These are phyloP conservation scores for Aphanomyces euteiches DNA, from an alignment of 352 stramenopile species.

Conservation along the genomic window DNA sequence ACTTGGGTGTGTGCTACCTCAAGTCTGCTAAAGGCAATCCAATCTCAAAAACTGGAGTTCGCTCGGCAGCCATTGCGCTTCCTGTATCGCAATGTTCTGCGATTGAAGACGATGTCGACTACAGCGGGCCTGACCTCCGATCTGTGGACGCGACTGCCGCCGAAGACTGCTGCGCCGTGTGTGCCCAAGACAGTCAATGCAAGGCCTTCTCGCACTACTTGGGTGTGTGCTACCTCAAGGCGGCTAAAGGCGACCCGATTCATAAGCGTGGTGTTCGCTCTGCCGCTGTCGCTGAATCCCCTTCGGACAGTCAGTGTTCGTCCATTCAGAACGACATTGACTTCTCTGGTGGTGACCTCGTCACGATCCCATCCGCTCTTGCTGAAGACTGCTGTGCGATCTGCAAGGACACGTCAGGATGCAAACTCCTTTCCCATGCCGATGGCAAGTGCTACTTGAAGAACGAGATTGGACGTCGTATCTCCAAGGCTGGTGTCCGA, in stretches of 20 bases:
- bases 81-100: slow-evolving; percentile 10
- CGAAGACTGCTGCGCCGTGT: slow-evolving; percentile 37
- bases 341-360: not conserved
- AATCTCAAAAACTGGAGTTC: too few relatives aligned
- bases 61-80: too few relatives aligned
- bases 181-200: slow-evolving; percentile 33
- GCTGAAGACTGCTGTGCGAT: not conserved
- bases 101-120: slow-evolving; percentile 36
- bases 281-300: too few relatives aligned
- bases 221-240: not conserved
- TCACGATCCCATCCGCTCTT: not conserved
- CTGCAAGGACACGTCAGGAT: slow-evolving; percentile 11
- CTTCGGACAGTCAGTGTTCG: not conserved
- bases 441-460: slow-evolving; percentile 21
- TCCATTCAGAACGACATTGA: not conserved
- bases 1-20: not conserved
- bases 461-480: not conserved
- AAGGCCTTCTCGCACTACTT: slow-evolving; percentile 20
- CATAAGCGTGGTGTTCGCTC: too few relatives aligned
- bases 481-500: not conserved
- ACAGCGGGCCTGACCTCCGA: slow-evolving; percentile 38
- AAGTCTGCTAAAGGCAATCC: too few relatives aligned
- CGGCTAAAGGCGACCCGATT: too few relatives aligned
- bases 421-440: not conserved
- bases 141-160: slow-evolving; percentile 22